phyloP scores from a whole-genome alignment of 768 basidiomycete species.

The Arthromyces matolae region DNA sequence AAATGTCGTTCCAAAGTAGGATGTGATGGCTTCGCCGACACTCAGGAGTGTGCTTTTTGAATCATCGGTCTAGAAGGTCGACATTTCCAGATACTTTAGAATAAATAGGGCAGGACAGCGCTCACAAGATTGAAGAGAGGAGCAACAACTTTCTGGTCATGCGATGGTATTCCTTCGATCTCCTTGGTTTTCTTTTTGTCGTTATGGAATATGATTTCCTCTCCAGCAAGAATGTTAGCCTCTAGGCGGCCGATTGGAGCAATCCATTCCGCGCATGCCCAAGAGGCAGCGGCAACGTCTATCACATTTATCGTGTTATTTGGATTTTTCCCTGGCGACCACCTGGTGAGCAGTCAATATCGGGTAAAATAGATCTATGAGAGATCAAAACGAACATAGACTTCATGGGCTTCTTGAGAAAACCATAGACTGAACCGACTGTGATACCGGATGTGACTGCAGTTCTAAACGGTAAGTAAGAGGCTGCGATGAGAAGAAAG shows the following conservation, averaged over 20 bases:
- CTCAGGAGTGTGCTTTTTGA: slow-evolving; percentile 66
- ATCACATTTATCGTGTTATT: slow-evolving; percentile 75
- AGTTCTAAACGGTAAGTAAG: slow-evolving; percentile 12
- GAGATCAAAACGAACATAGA: slow-evolving; percentile 51
- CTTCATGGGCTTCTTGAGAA: slow-evolving; percentile 82
- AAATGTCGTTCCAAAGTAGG: slow-evolving; percentile 73
- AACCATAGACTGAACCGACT: slow-evolving; percentile 76
- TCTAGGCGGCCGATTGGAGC: slow-evolving; percentile 55
- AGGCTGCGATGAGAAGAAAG: slow-evolving; percentile 3
- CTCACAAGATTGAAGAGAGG: slow-evolving; percentile 82
- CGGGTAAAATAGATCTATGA: slow-evolving; percentile 1
- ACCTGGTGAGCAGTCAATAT: slow-evolving; percentile 39
- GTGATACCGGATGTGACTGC: slow-evolving; percentile 69
- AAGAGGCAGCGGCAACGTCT: slow-evolving; percentile 74
- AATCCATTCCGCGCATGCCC: slow-evolving; percentile 80
- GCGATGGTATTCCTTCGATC: slow-evolving; percentile 57
- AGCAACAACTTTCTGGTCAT: slow-evolving; percentile 56
- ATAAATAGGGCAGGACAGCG: slow-evolving; percentile 2
- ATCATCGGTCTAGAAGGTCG: slow-evolving; percentile 61
- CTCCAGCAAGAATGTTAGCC: slow-evolving; percentile 64
- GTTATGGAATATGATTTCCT: slow-evolving; percentile 61
- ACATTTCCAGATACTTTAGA: background rate
- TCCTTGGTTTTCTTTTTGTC: slow-evolving; percentile 66
- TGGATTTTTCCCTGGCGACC: slow-evolving; percentile 75
- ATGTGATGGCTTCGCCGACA: slow-evolving; percentile 61